phyloP scores from a whole-genome alignment of 495 filamentous ascomycete species.

The Lasiosphaeria ovina region DNA sequence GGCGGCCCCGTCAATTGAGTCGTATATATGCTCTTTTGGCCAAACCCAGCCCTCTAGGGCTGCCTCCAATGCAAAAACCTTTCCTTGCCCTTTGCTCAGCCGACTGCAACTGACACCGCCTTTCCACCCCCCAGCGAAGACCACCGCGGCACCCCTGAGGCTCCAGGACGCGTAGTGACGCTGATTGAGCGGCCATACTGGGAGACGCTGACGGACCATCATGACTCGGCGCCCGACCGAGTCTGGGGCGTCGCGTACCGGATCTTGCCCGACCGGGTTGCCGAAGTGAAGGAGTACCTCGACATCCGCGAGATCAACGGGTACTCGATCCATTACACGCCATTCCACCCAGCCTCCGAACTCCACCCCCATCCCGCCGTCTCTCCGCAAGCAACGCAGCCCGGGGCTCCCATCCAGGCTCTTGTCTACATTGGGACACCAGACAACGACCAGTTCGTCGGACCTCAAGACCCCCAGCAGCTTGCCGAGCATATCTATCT shows the following conservation, averaged over 20 bases:
- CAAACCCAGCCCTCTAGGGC: no score
- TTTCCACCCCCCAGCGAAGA: conserved; percentile 61
- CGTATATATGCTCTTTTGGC: no score
- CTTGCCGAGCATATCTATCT: conserved; percentile 82
- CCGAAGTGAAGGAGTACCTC: conserved; percentile 80
- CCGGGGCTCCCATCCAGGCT: conserved; percentile 38
- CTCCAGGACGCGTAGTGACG: conserved; percentile 89
- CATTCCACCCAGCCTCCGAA: conserved; percentile 63
- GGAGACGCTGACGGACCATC: conserved; percentile 72
- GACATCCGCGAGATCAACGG: conserved; percentile 98
- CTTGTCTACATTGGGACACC: conserved; percentile 96
- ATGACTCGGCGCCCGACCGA: conserved; percentile 55
- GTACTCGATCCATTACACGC: conserved; percentile 85
- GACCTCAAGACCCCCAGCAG: conserved; percentile 72
- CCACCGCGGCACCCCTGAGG: conserved; percentile 85
- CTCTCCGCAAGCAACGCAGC: conserved; percentile 6
- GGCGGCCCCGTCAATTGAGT: no score
- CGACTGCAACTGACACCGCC: not conserved
- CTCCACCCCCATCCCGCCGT: conserved; percentile 26
- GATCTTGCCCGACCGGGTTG: conserved; percentile 68
- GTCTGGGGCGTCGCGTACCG: conserved; percentile 96
- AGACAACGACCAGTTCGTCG: conserved; percentile 88
- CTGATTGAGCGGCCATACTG: conserved; percentile 80
- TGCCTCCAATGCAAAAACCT: not conserved
- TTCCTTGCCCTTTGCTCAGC: not conserved